Evolutionary conservation across 129 eudicot species (phyloP), one percentile per base, ranked within the genome.

Genomic region (Chrysanthemum lavandulifolium): DNA sequence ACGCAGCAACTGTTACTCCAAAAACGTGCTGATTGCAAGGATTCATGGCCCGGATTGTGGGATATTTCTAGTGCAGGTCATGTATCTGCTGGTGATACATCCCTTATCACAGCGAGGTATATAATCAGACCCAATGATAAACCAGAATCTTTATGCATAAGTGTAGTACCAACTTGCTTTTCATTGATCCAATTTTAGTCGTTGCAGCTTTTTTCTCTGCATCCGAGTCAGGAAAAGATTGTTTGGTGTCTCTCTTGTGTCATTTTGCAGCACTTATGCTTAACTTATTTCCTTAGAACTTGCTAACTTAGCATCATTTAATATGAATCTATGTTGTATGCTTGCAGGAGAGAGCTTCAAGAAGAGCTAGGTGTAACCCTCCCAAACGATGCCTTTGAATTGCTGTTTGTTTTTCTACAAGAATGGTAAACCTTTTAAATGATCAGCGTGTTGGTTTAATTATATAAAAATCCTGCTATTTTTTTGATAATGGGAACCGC

Each of bases 1-100:
- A 92, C 98, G 33, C 89, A 87, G 47, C 81, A 92, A 65, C 85
- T 92, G 43, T 92, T 92, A 53, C 78, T 92, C 8, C 98, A 92
- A 69, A 78, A 61, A n/a, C 95, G 95, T 67, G 73, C 98, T 15
- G 89, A 89, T 65, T 86, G 85, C 73, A 92, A 92, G 83, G 98
- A 92, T 80, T 92, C 96, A 56, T 92, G 96, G 96, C 90, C 98
- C 23, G 90, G 96, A 19, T 71, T 79, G 25, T 92, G 98, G 98
- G 98, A 92, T 85, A 85, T 92, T 19, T 92, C 98, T 16, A 89
- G 98, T 81, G 98, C 98, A 23, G 98, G 98, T 68, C 98, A 92
- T 81, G 86, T 92, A 69, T 89, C 98, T 66, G 95, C 98, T 40
- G 98, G 98, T 16, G 96, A 89, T 73, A 83, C 96, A 61, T 89